Evolutionary conservation across 2,329 filamentous ascomycete genomes (phyloP).

Genomic region (Neocucurbitaria cava): DNA sequence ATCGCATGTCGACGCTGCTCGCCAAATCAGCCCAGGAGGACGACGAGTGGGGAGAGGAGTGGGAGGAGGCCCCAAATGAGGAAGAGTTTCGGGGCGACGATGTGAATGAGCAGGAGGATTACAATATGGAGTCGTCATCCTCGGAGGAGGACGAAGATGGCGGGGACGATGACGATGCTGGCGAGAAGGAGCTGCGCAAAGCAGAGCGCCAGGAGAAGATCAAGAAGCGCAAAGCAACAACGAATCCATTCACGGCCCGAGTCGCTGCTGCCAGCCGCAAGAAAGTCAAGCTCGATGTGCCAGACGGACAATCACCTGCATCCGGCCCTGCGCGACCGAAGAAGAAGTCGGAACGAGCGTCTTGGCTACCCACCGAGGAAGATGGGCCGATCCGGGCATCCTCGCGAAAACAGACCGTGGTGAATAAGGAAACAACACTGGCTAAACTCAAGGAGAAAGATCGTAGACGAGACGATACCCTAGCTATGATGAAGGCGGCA

Average conservation of each 20-base stretch:
- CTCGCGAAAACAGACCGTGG: conserved; percentile 67
- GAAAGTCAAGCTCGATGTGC: conserved; percentile 47
- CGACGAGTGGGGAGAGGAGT: conserved; percentile 56
- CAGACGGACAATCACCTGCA: conserved; percentile 52
- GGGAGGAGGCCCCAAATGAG: conserved; percentile 71
- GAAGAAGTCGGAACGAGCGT: conserved; percentile 75
- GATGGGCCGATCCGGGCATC: conserved; percentile 69
- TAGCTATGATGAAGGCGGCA: conserved; percentile 68
- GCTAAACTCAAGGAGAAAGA: conserved; percentile 78
- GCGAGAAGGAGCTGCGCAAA: conserved; percentile 85
- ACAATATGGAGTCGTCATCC: conserved; percentile 80
- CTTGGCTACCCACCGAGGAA: conserved; percentile 70
- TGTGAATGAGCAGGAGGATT: conserved; percentile 69
- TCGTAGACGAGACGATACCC: conserved; percentile 72
- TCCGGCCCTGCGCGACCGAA: conserved; percentile 59
- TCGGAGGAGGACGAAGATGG: conserved; percentile 75
- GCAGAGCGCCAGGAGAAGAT: conserved; percentile 68
- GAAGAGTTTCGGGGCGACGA: conserved; percentile 60
- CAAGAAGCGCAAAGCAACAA: conserved; percentile 81
- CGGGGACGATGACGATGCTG: conserved; percentile 78
- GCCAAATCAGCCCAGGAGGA: conserved; percentile 46
- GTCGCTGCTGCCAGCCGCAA: conserved; percentile 49
- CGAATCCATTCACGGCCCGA: conserved; percentile 48
- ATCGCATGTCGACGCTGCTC: conserved; percentile 50
- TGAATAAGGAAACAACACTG: conserved; percentile 64